Percentiles rank a stretch among this genome's conserved stretches.
Evolutionary conservation across 306 rosid species (phyloP).

Genomic region (Senna tora): DNA sequence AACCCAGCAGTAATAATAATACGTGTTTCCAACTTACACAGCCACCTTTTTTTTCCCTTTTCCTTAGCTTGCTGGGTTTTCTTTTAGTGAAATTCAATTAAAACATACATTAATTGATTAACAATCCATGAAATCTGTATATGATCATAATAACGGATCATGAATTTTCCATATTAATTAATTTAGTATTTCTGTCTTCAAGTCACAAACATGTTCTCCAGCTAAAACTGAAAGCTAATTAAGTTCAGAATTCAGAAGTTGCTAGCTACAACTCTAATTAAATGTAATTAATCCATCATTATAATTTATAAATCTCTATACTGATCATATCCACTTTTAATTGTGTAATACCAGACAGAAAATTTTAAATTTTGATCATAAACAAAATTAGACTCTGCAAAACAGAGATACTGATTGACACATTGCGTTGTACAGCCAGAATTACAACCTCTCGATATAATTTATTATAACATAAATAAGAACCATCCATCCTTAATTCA

Average conservation of each 20-base stretch:
- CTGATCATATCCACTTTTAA: not conserved
- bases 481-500: constrained; percentile 1
- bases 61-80: not conserved
- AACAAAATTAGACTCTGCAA: not conserved
- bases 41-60: not conserved
- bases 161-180: not conserved
- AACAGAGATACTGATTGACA: constrained; percentile 16
- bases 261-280: not conserved
- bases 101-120: too few relatives aligned
- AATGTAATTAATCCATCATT: not conserved
- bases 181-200: too few relatives aligned
- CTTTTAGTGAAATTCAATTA: not conserved
- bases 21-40: constrained; percentile 22
- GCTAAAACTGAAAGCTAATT: not conserved
- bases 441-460: not conserved
- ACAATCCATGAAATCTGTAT: not conserved
- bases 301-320: not conserved
- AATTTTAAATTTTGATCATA: not conserved
- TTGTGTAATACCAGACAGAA: not conserved
- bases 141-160: not conserved
- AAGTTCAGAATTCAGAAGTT: not conserved
- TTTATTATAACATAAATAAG: constrained; percentile 26
- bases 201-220: not conserved
- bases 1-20: constrained; percentile 33
- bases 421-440: not conserved